Conservation (phyloP, 2,329 filamentous ascomycete genomes). For the Phaeosphaeriaceae sp. region DNA sequence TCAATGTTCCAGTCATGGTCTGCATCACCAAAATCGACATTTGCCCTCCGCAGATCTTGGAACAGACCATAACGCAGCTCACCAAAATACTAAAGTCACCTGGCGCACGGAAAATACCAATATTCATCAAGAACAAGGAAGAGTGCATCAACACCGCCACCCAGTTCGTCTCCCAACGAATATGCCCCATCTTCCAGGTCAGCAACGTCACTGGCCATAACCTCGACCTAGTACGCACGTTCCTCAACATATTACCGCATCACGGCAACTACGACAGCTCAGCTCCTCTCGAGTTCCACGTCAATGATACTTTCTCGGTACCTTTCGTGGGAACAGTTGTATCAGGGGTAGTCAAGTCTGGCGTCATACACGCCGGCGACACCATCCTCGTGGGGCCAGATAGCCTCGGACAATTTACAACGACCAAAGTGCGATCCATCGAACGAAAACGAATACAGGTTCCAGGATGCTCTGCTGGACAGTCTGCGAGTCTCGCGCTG, state of each 20-base stretch:
- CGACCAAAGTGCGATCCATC: slow-evolving; percentile 88
- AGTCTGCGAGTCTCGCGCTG: slow-evolving; percentile 90
- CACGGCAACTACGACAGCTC: slow-evolving; percentile 90
- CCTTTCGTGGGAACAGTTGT: slow-evolving; percentile 97
- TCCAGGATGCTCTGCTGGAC: slow-evolving; percentile 85
- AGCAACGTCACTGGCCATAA: slow-evolving; percentile 96
- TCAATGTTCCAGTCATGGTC: slow-evolving; percentile 98
- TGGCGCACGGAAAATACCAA: slow-evolving; percentile 91
- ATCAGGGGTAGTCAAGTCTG: slow-evolving; percentile 84
- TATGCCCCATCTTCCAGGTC: slow-evolving; percentile 97
- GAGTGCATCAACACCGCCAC: slow-evolving; percentile 95
- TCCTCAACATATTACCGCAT: slow-evolving; percentile 93
- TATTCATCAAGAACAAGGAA: slow-evolving; percentile 90
- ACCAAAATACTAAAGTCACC: slow-evolving; percentile 93
- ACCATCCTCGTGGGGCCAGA: slow-evolving; percentile 88
- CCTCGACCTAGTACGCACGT: slow-evolving; percentile 87
- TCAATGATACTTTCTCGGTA: slow-evolving; percentile 98
- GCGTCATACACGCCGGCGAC: slow-evolving; percentile 90
- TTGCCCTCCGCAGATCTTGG: slow-evolving; percentile 91
- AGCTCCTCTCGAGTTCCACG: slow-evolving; percentile 87
- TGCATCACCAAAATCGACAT: slow-evolving; percentile 98
- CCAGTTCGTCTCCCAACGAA: slow-evolving; percentile 92
- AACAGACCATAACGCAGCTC: slow-evolving; percentile 91
- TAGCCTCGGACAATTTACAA: slow-evolving; percentile 85
- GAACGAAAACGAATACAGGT: slow-evolving; percentile 92